A percentile compares a stretch with the other conserved stretches of the same genome.
Evolutionary conservation across 2,329 filamentous ascomycete species (phyloP).

Genomic region (Zymoseptoria brevis): DNA sequence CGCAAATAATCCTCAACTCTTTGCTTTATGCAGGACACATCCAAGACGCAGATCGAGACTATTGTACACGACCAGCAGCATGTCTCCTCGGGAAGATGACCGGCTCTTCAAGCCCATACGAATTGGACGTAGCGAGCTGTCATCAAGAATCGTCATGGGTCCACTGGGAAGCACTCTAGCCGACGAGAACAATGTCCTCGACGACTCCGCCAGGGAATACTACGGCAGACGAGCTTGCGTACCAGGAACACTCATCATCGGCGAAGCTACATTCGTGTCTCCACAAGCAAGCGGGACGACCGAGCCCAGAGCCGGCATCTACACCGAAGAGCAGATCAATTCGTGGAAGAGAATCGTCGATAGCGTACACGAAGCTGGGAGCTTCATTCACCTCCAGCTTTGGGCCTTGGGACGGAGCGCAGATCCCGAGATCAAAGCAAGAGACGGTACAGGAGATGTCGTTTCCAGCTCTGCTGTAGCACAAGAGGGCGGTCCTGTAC

Average conservation of each 20-base stretch:
- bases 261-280: constrained; percentile 31
- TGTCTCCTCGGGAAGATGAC: neutral
- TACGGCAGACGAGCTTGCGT: constrained; percentile 26
- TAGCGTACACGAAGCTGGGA: constrained; percentile 44
- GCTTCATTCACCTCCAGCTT: constrained; percentile 40
- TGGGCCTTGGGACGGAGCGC: constrained; percentile 45
- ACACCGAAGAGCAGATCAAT: constrained; percentile 34
- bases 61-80: neutral
- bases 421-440: constrained; percentile 24
- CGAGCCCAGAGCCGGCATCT: constrained; percentile 21
- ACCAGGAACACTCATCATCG: constrained; percentile 29
- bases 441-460: constrained; percentile 23
- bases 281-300: constrained; percentile 22
- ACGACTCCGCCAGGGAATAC: constrained; percentile 24
- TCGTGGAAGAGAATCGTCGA: constrained; percentile 47
- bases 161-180: constrained; percentile 48
- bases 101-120: constrained; percentile 36
- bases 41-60: neutral
- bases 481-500: constrained; percentile 29
- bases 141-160: constrained; percentile 47
- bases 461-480: constrained; percentile 29
- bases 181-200: constrained; percentile 33
- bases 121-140: constrained; percentile 36
- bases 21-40: neutral
- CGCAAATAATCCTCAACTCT: neutral